These are phyloP conservation scores for Tuber borchii DNA, from an alignment of 495 filamentous ascomycete species.

Conservation along the genomic window DNA sequence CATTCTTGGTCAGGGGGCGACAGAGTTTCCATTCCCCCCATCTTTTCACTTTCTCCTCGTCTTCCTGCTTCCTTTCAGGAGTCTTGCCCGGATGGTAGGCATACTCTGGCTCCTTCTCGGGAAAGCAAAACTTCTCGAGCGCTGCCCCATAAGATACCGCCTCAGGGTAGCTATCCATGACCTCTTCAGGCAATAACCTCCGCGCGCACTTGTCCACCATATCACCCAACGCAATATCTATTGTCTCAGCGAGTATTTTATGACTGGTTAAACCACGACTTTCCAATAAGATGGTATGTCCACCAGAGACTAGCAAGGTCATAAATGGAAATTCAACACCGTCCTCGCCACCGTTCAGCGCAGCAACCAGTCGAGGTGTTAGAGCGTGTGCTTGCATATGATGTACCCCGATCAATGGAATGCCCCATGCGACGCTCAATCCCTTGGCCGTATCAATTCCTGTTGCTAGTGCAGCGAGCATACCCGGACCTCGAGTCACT, in stretches of 20 bases:
- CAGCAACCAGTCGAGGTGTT: constrained; percentile 71
- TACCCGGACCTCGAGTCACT: constrained; percentile 84
- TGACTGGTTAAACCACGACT: constrained; percentile 62
- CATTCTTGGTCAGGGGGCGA: constrained; percentile 29
- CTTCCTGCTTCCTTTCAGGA: constrained; percentile 38
- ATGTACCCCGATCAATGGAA: constrained; percentile 77
- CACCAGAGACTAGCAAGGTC: constrained; percentile 83
- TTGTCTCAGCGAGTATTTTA: constrained; percentile 59
- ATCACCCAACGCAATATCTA: constrained; percentile 76
- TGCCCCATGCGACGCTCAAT: constrained; percentile 70
- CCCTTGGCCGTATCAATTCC: constrained; percentile 85
- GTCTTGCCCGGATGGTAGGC: constrained; percentile 31
- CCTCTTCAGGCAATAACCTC: constrained; percentile 55
- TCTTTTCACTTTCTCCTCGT: background rate
- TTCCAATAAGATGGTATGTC: constrained; percentile 79
- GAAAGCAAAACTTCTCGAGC: constrained; percentile 74
- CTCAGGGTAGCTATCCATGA: constrained; percentile 35
- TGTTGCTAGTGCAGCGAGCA: constrained; percentile 64
- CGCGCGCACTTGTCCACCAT: constrained; percentile 78
- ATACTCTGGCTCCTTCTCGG: constrained; percentile 41
- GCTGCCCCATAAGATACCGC: constrained; percentile 66
- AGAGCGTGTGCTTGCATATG: constrained; percentile 97
- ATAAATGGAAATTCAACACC: constrained; percentile 67
- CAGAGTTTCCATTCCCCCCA: constrained; percentile 33
- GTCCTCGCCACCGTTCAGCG: constrained; percentile 44